Base-by-base conservation (phyloP, 345 rosid genomes). In the Lepidium sativum region DNA sequence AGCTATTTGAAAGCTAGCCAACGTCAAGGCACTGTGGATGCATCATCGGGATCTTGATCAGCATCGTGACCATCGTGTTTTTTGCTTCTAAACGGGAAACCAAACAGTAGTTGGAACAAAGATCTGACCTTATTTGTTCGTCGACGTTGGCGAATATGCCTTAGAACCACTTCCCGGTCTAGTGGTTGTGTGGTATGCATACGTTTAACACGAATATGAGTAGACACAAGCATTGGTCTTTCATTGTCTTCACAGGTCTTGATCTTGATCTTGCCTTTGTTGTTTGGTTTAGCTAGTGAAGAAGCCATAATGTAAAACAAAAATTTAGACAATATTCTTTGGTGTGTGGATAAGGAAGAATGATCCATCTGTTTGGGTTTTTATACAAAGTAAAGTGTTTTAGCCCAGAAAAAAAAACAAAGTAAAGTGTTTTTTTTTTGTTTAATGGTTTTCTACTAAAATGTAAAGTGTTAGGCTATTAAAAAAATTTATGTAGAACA, bases 151-250 rank as follows among this genome's bases (percentile, higher is more conserved):
- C 73, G 67, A 41, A 69, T 51, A 39, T 54, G 14, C 15, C 54
- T 23, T 60, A 69, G 61, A 60, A 69, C 6, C n/a, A 60, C 67
- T 60, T 60, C 67, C 8, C 21, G 53, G 27, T 60, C 73, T 41
- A 69, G 67, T 41, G 73, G 8, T 69, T 69, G 60, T 18, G 73
- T 60, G 34, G 32, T 7, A 51, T 63, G 60, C 17, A 14, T 12
- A 60, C 61, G 73, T 42, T 60, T 69, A 29, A 69, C 9, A 56
- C 39, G 9, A 6, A 69, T 47, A 60, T 60, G 73, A 60, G 73
- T 69, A 7, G 73, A 41, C 45, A 69, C 54, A 14, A 38, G 52
- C 2, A 15, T 37, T 33, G 73, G 12, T 1, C 14, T 60, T 50
- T 41, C 61, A 23, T 4, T 33, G 16, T 60, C 54, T 12, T 69